phyloP scores from a whole-genome alignment of 78 protist genomes.

The Dictyostelium citrinum region DNA sequence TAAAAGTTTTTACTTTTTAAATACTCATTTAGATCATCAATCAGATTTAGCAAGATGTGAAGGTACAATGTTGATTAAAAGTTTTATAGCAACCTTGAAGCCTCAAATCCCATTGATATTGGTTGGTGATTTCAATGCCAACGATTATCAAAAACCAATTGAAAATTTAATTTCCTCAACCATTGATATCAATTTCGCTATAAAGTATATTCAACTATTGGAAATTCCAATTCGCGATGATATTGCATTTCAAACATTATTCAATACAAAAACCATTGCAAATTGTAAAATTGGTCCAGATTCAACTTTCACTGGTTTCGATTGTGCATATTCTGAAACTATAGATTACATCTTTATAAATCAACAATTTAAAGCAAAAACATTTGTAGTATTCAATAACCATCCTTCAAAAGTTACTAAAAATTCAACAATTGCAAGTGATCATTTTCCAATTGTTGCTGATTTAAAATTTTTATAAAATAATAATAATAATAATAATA shows the following conservation, averaged over 20 bases:
- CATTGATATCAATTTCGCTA: neutral
- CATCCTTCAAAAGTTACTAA: neutral
- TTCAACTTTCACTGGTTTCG: slow-evolving; percentile 50
- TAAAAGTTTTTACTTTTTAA: slow-evolving; percentile 12
- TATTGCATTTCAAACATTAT: neutral
- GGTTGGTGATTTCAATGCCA: slow-evolving; percentile 32
- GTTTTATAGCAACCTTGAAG: slow-evolving; percentile 9
- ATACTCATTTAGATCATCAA: slow-evolving; percentile 50
- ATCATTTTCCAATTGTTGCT: slow-evolving; percentile 26
- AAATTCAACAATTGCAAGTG: slow-evolving; percentile 1
- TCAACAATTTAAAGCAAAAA: neutral
- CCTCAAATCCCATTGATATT: neutral
- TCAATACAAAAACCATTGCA: neutral
- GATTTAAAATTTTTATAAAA: slow-evolving; percentile 4
- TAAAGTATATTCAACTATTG: neutral
- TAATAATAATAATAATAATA: neutral
- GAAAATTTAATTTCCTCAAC: neutral
- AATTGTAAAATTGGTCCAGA: slow-evolving; percentile 24
- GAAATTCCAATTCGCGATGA: neutral
- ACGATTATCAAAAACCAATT: neutral
- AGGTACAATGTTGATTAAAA: slow-evolving; percentile 37
- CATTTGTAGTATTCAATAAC: slow-evolving; percentile 6
- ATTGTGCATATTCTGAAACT: neutral
- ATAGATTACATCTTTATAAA: slow-evolving; percentile 32
- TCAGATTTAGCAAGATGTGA: slow-evolving; percentile 3